Percentiles rank a stretch among this genome's conserved stretches.
These are phyloP conservation scores for Pythium dissotocum DNA, from an alignment of 352 stramenopile genomes.

Conservation along the genomic window DNA sequence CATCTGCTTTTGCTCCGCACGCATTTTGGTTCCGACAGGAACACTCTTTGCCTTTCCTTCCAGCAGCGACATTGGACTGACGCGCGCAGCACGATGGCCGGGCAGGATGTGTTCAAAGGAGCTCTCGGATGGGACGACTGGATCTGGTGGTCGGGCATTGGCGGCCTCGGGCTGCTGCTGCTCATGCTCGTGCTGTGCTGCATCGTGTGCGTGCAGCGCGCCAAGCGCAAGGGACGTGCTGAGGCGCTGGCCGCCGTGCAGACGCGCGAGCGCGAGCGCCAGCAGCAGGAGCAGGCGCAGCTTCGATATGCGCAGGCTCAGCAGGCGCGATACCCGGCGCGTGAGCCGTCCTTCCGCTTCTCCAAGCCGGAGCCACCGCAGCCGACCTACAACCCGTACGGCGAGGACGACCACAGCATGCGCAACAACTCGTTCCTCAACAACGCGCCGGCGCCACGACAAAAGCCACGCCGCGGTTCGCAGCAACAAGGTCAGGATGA, in stretches of 20 bases:
- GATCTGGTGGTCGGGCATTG: constrained; percentile 75
- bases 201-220: constrained; percentile 74
- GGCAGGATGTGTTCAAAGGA: constrained; percentile 68
- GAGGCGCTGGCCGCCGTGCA: constrained; percentile 66
- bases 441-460: constrained; percentile 16
- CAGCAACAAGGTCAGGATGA: constrained; percentile 17
- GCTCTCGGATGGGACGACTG: constrained; percentile 76
- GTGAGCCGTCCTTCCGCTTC: constrained; percentile 29
- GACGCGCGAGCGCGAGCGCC: constrained; percentile 45
- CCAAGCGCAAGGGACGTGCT: constrained; percentile 74
- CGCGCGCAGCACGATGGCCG: constrained; percentile 17
- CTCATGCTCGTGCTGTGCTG: constrained; percentile 72
- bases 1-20: constrained; percentile 3
- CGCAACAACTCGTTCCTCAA: constrained; percentile 37
- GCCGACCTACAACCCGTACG: constrained; percentile 26
- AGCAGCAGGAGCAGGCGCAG: constrained; percentile 51
- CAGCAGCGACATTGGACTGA: neutral
- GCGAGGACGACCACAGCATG: constrained; percentile 35
- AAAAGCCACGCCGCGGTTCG: constrained; percentile 19
- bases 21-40: constrained; percentile 4
- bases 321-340: constrained; percentile 37
- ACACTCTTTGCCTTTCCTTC: constrained; percentile 1
- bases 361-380: constrained; percentile 32
- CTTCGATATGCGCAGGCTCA: constrained; percentile 53
- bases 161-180: constrained; percentile 61